Evolutionary conservation across 495 filamentous ascomycete genomes (phyloP), one percentile per base, ranked within the genome.

Genomic region (Aeminium ludgeri): DNA sequence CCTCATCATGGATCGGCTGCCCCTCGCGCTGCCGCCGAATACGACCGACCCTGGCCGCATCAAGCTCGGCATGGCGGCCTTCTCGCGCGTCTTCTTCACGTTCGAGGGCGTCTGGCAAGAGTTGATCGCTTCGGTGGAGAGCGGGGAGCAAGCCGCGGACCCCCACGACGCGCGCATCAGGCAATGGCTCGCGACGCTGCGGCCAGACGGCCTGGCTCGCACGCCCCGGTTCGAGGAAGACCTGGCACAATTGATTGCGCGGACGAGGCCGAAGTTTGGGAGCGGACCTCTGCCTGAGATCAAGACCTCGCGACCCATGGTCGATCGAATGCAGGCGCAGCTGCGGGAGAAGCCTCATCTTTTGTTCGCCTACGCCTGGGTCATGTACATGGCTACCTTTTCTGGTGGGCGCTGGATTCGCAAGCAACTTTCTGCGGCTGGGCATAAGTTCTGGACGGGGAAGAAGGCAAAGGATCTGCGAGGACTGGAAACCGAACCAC

Each of bases 361-460:
- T 0, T 53, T 73, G 0, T 41, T 77, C 12, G 68, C 72, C 0
- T 74, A 74, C 48, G 60, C 65, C 1, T 75, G 72, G 70, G 64
- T 72, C 18, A 59, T 73, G 38, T 75, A 76, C 48, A 68, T 74
- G 61, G 72, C 72, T 4, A 51, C 76, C 0, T 70, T 77, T 41
- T 64, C 63, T 23, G 73, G 73, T 10, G 72, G 73, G 3, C 56
- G 71, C 2, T 68, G 62, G 52, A 65, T 77, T 17, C 61, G 69
- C 12, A 50, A 51, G 0, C 54, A 64, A 20, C 50, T 76, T 1
- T 36, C 53, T 25, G 51, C 53, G 12, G 68, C 63, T 8, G 63
- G 65, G 8, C 23, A 50, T 0, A 55, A 54, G 7, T 73, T 72
- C 20, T 72, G 65, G 69, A 35, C n/a, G 23, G 15, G 43, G 43